phyloP scores from a whole-genome alignment of 371 early-diverging fungal genomes.

The Rhizopus microsporus region DNA sequence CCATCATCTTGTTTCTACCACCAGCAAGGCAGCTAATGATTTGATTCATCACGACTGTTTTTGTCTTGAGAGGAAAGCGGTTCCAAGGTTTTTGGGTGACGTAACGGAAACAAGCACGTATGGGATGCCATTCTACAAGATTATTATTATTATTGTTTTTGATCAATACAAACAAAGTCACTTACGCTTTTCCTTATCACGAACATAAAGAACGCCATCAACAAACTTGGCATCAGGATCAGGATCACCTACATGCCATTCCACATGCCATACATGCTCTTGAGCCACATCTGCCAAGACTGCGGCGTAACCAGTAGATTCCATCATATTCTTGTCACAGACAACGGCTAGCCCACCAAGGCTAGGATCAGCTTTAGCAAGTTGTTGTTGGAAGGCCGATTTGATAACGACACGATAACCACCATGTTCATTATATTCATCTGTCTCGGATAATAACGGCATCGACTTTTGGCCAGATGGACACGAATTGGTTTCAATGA shows the following conservation, averaged over 20 bases:
- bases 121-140: slow-evolving; percentile 74
- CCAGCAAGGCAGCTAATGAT: slow-evolving; percentile 91
- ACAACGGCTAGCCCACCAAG: slow-evolving; percentile 89
- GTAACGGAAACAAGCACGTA: slow-evolving; percentile 91
- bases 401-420: slow-evolving; percentile 82
- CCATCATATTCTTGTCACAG: slow-evolving; percentile 92
- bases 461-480: slow-evolving; percentile 96
- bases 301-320: slow-evolving; percentile 88
- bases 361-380: slow-evolving; percentile 65
- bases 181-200: slow-evolving; percentile 59
- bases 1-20: slow-evolving; percentile 96
- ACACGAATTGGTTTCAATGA: slow-evolving; percentile 94
- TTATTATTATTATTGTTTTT: background rate
- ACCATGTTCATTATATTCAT: slow-evolving; percentile 70
- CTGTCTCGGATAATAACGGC: slow-evolving; percentile 86
- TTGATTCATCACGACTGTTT: slow-evolving; percentile 87
- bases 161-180: background rate
- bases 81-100: slow-evolving; percentile 94
- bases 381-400: slow-evolving; percentile 74
- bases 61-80: slow-evolving; percentile 81
- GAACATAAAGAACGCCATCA: slow-evolving; percentile 75
- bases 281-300: slow-evolving; percentile 83
- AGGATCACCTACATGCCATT: slow-evolving; percentile 74
- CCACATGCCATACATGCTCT: slow-evolving; percentile 87
- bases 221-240: slow-evolving; percentile 85